Evolutionary conservation across 495 filamentous ascomycete genomes (phyloP).

Genomic region (Penicillium flavigenum): DNA sequence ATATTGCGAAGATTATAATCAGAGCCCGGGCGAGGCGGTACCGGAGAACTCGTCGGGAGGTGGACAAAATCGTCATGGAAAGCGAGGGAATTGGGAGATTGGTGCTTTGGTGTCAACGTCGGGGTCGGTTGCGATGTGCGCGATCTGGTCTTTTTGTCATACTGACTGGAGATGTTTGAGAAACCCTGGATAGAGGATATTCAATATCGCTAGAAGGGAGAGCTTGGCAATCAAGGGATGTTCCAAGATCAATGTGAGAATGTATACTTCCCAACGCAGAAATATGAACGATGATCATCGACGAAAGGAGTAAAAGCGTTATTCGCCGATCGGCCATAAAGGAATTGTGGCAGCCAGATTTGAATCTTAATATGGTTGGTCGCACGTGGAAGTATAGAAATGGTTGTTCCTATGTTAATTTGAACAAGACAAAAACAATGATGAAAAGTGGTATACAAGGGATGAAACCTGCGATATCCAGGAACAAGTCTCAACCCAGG

Average conservation of each 20-base stretch:
- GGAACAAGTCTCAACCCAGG: background rate
- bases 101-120: background rate
- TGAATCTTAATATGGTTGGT: background rate
- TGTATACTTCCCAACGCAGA: conserved; percentile 1
- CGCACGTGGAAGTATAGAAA: background rate
- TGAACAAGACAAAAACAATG: background rate
- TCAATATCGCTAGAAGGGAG: background rate
- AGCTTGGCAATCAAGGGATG: conserved; percentile 5
- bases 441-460: conserved; percentile 6
- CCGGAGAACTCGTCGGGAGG: conserved; percentile 18
- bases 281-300: background rate
- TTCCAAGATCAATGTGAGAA: background rate
- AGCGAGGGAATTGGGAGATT: background rate
- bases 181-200: background rate
- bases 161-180: background rate
- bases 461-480: background rate
- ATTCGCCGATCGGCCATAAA: background rate
- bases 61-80: conserved; percentile 18
- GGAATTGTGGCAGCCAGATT: background rate
- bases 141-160: conserved; percentile 2
- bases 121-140: background rate
- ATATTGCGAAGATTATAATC: conserved; percentile 24
- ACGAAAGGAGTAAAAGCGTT: background rate
- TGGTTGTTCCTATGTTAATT: background rate
- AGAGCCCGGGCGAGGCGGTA: conserved; percentile 25